phyloP scores from a whole-genome alignment of 1,284 basidiomycete species.

The Ceratobasidium sp. region DNA sequence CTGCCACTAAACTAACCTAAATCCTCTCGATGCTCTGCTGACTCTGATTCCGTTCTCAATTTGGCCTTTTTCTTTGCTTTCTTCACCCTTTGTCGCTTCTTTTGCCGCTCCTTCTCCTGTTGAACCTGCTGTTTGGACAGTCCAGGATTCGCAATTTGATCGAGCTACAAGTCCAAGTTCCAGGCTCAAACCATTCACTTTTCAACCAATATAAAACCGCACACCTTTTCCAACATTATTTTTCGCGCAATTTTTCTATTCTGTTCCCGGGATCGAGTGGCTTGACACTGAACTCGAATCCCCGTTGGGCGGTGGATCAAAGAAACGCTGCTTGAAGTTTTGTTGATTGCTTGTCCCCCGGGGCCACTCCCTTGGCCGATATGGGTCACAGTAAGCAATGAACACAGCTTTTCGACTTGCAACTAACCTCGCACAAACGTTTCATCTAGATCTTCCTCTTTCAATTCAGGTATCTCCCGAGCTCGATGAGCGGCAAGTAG shows the following conservation, averaged over 20 bases:
- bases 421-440: conserved; percentile 73
- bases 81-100: conserved; percentile 70
- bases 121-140: conserved; percentile 71
- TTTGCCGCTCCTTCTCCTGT: conserved; percentile 71
- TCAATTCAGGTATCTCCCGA: conserved; percentile 67
- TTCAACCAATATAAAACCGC: conserved; percentile 44
- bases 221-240: conserved; percentile 71
- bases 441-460: conserved; percentile 76
- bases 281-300: conserved; percentile 76
- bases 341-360: conserved; percentile 85
- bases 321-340: conserved; percentile 65
- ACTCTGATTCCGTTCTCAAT: conserved; percentile 46
- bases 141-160: conserved; percentile 72
- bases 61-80: conserved; percentile 70
- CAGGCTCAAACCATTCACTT: conserved; percentile 39
- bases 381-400: conserved; percentile 23
- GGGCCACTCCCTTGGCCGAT: conserved; percentile 72
- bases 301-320: conserved; percentile 79
- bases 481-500: conserved; percentile 70
- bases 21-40: neutral
- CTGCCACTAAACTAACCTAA: neutral
- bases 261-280: conserved; percentile 72
- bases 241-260: conserved; percentile 75
- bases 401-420: conserved; percentile 17
- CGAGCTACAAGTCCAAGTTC: conserved; percentile 57